Evolutionary conservation across 495 filamentous ascomycete species (phyloP), one percentile per base, ranked within the genome.

Genomic region (Barbatosphaeria neglecta): DNA sequence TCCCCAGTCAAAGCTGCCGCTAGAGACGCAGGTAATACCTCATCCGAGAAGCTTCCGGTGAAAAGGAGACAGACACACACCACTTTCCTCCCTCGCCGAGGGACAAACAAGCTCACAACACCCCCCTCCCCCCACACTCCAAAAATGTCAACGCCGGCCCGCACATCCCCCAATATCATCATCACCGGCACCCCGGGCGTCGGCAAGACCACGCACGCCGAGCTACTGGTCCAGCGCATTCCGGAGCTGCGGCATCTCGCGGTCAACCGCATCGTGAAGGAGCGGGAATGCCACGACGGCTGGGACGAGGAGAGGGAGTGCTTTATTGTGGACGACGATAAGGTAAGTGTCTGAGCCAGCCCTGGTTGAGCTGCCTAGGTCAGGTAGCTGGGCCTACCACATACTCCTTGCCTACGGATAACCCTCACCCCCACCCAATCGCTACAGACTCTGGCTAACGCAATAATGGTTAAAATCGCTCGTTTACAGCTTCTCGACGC

Each of bases 301-400:
- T 94, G 78, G 63, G 87, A 95, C 50, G 81, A 92, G 16, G 84
- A 87, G 64, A 76, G 79, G 33, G 75, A 86, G 65, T 86, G 83
- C 54, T 95, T 86, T 84, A 84, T 96, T 41, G 89, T 98, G 18
- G 89, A 98, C 60, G 92, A 98, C 61, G 90, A 97, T 59, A 94
- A 94, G 76, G 89, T 90, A 59, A 46, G 69, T 59, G 41, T 27
- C 19, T 35, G 11, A n/a, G n/a, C n/a, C n/a, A n/a, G n/a, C n/a
- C n/a, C n/a, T n/a, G n/a, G n/a, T n/a, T n/a, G n/a, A n/a, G n/a
- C n/a, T n/a, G n/a, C n/a, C n/a, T n/a, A n/a, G n/a, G n/a, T n/a
- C n/a, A n/a, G n/a, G n/a, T n/a, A n/a, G n/a, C n/a, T n/a, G n/a
- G n/a, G n/a, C n/a, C n/a, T n/a, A n/a, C n/a, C n/a, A n/a, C n/a